These are phyloP conservation scores for Chenopodium album DNA, from an alignment of 148 eudicot genomes.

Conservation along the genomic window DNA sequence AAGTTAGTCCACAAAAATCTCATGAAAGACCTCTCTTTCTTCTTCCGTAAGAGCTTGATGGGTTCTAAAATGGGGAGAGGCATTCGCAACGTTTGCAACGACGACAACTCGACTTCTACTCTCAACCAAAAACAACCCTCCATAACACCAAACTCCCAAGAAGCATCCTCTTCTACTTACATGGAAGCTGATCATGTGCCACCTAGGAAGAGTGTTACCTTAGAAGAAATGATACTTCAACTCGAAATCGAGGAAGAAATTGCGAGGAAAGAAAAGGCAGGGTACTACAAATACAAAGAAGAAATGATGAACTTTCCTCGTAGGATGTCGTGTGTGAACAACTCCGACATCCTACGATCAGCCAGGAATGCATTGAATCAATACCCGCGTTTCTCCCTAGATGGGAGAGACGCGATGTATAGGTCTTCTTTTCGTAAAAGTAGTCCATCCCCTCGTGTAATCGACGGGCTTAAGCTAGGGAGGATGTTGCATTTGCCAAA, in stretches of 20 bases:
- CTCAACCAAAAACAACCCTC: slow-evolving; percentile 42
- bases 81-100: slow-evolving; percentile 56
- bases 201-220: slow-evolving; percentile 48
- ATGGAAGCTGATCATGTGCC: slow-evolving; percentile 22
- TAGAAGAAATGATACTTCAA: slow-evolving; percentile 86
- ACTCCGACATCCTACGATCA: slow-evolving; percentile 73
- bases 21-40: slow-evolving; percentile 75
- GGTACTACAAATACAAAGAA: slow-evolving; percentile 20
- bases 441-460: background rate
- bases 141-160: slow-evolving; percentile 21
- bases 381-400: slow-evolving; percentile 92
- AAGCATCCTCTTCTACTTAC: slow-evolving; percentile 19
- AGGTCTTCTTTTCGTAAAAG: slow-evolving; percentile 55
- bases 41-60: slow-evolving; percentile 61
- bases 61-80: slow-evolving; percentile 68
- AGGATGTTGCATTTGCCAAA: slow-evolving; percentile 38
- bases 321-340: slow-evolving; percentile 90
- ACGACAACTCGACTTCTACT: slow-evolving; percentile 64
- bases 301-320: slow-evolving; percentile 31
- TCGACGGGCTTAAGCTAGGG: slow-evolving; percentile 27
- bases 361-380: slow-evolving; percentile 81
- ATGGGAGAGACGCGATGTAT: slow-evolving; percentile 85
- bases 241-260: slow-evolving; percentile 72
- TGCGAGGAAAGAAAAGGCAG: slow-evolving; percentile 50
- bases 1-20: slow-evolving; percentile 6